A percentile compares a stretch with the other conserved stretches of the same genome.
Evolutionary conservation across 805 yeast species (phyloP).

Genomic region (Kazachstania africana): DNA sequence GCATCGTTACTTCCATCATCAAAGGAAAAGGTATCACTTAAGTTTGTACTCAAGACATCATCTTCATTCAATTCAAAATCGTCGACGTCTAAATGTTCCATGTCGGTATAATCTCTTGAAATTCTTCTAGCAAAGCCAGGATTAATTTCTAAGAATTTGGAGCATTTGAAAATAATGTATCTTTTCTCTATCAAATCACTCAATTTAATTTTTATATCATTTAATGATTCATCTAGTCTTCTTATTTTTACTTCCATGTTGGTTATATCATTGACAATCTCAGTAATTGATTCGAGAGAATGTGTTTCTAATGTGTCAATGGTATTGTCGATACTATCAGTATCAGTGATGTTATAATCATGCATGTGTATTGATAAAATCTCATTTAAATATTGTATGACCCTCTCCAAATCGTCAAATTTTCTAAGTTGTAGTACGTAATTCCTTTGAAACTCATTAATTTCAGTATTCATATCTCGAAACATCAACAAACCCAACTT

Average conservation of each 20-base stretch:
- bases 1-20: constrained; percentile 9
- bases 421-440: constrained; percentile 79
- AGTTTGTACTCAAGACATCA: constrained; percentile 14
- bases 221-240: constrained; percentile 62
- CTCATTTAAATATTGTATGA: constrained; percentile 39
- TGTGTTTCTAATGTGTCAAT: constrained; percentile 18
- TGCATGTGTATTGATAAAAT: constrained; percentile 38
- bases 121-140: constrained; percentile 21
- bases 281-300: constrained; percentile 38
- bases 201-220: constrained; percentile 48
- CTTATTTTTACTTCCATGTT: constrained; percentile 60
- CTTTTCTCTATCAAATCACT: constrained; percentile 61
- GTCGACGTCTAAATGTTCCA: constrained; percentile 12
- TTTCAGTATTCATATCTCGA: constrained; percentile 72
- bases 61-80: constrained; percentile 13
- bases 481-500: constrained; percentile 78
- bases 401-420: constrained; percentile 74
- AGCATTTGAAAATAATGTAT: constrained; percentile 42
- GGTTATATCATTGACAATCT: constrained; percentile 46
- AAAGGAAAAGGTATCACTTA: constrained; percentile 20
- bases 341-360: constrained; percentile 24
- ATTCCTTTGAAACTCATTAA: constrained; percentile 80
- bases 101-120: constrained; percentile 10
- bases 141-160: constrained; percentile 35
- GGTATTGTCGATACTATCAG: constrained; percentile 12